Conservation (phyloP, 139 green algal species). For the Coccomyxa sp. region DNA sequence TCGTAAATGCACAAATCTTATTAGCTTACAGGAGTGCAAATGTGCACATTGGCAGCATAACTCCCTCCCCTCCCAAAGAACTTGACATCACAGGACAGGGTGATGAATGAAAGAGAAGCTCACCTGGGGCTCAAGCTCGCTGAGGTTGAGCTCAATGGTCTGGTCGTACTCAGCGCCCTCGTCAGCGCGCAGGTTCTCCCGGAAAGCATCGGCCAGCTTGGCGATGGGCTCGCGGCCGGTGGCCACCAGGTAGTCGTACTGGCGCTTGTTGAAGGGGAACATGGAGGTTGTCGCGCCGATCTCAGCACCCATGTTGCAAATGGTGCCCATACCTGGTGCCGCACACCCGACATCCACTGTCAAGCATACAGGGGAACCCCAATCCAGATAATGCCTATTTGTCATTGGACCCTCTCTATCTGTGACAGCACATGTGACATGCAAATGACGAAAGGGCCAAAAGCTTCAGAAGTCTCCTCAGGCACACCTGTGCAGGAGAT, state of each 20-base stretch:
- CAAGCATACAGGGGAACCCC: neutral
- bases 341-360: neutral
- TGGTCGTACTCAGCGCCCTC: slow-evolving; percentile 83
- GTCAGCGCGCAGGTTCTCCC: slow-evolving; percentile 73
- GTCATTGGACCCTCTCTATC: neutral
- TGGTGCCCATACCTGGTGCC: slow-evolving; percentile 83
- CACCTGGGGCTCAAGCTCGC: slow-evolving; percentile 75
- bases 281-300: slow-evolving; percentile 94
- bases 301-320: slow-evolving; percentile 98
- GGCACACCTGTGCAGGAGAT: slow-evolving; percentile 78
- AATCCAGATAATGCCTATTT: neutral
- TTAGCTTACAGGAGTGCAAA: too few species aligned
- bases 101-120: too few species aligned
- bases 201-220: slow-evolving; percentile 36
- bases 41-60: too few species aligned
- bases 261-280: slow-evolving; percentile 91
- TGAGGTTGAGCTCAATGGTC: slow-evolving; percentile 93
- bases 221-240: slow-evolving; percentile 65
- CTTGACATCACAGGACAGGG: too few species aligned
- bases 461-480: neutral
- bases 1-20: too few species aligned
- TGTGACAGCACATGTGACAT: neutral
- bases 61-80: too few species aligned
- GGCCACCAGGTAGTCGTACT: slow-evolving; percentile 87
- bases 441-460: neutral